Percentiles rank a stretch among this genome's conserved stretches.
These are phyloP conservation scores for Dactylella cylindrospora DNA, from an alignment of 2,329 filamentous ascomycete species.

Conservation along the genomic window DNA sequence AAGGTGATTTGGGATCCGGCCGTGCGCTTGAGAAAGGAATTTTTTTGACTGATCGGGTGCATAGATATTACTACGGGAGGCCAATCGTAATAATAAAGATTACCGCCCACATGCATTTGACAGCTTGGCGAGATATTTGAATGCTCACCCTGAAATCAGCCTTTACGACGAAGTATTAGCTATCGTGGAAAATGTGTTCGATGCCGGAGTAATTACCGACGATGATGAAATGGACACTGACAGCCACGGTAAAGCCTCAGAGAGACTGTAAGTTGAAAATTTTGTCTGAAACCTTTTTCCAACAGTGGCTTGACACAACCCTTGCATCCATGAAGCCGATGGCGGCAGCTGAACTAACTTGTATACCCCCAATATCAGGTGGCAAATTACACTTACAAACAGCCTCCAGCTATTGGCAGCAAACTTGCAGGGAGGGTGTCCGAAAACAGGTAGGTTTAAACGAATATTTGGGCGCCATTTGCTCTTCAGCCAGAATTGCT, in stretches of 20 bases:
- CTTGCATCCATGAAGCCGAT: no score
- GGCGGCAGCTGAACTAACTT: constrained; percentile 33
- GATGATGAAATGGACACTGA: constrained; percentile 72
- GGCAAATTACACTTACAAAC: constrained; percentile 46
- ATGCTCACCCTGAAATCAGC: constrained; percentile 67
- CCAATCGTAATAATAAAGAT: constrained; percentile 82
- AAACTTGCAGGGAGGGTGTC: constrained; percentile 32
- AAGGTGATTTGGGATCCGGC: constrained; percentile 62
- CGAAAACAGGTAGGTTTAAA: constrained; percentile 40
- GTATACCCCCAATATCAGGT: constrained; percentile 37
- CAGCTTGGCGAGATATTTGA: constrained; percentile 72
- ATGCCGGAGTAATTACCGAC: constrained; percentile 56
- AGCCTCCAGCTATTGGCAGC: constrained; percentile 45
- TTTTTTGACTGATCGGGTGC: constrained; percentile 56
- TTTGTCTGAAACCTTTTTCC: constrained; percentile 32
- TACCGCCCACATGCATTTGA: constrained; percentile 77
- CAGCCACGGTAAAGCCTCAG: constrained; percentile 53
- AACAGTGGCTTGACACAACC: no score
- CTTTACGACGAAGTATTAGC: constrained; percentile 67
- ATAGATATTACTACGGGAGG: constrained; percentile 77
- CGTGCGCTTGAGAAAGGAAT: constrained; percentile 61
- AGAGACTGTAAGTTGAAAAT: constrained; percentile 49
- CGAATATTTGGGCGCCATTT: constrained; percentile 18
- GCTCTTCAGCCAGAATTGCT: constrained; percentile 20
- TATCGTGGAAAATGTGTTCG: constrained; percentile 66